These are phyloP conservation scores for Talaromyces thailandensis DNA, from an alignment of 495 filamentous ascomycete species.

Conservation along the genomic window DNA sequence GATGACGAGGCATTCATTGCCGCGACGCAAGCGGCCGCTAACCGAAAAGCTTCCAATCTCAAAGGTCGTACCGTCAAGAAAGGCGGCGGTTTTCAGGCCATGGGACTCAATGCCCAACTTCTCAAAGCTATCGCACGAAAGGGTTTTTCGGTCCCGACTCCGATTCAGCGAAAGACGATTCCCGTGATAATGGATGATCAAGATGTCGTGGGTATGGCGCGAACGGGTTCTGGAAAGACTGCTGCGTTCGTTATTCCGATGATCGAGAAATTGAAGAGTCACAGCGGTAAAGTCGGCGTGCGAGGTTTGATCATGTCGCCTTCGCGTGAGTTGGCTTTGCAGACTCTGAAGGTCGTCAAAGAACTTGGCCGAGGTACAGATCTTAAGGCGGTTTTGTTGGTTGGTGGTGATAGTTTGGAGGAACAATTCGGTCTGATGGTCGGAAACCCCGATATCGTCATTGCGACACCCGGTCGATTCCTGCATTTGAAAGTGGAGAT, in stretches of 20 bases:
- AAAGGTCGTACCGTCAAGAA: conserved; percentile 87
- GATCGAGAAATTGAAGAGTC: conserved; percentile 88
- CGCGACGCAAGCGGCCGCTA: conserved; percentile 69
- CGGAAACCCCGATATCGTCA: conserved; percentile 88
- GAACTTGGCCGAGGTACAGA: conserved; percentile 87
- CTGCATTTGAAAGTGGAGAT: conserved; percentile 94
- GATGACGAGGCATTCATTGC: conserved; percentile 87
- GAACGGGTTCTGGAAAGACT: conserved; percentile 94
- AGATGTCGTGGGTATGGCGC: conserved; percentile 95
- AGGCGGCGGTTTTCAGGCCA: conserved; percentile 90
- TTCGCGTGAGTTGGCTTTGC: conserved; percentile 83
- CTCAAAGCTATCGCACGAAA: conserved; percentile 85
- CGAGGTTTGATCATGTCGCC: conserved; percentile 83
- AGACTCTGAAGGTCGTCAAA: conserved; percentile 94
- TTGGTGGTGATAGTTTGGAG: conserved; percentile 91
- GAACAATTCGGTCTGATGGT: conserved; percentile 94
- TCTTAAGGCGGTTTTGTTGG: conserved; percentile 75
- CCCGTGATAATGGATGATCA: conserved; percentile 78
- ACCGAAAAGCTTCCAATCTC: conserved; percentile 70
- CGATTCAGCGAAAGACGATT: conserved; percentile 94
- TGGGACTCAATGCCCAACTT: conserved; percentile 80
- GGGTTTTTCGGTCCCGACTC: conserved; percentile 91
- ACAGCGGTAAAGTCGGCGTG: conserved; percentile 76
- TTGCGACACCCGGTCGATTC: conserved; percentile 93
- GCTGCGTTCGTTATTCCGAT: conserved; percentile 97